These are phyloP conservation scores for Gossypium armourianum DNA, from an alignment of 441 rosid species.

Conservation along the genomic window DNA sequence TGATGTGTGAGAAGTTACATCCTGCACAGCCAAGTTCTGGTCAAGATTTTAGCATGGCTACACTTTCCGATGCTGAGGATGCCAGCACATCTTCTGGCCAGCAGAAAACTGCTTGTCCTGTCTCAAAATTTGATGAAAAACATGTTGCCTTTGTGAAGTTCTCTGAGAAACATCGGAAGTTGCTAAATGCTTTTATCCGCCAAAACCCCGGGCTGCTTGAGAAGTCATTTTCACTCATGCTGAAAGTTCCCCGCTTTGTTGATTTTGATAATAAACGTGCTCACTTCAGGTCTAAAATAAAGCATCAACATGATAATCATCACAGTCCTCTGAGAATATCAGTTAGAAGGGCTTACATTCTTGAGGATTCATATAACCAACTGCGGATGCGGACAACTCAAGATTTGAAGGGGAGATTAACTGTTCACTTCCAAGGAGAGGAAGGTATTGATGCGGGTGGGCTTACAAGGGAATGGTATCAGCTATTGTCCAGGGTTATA, in stretches of 20 bases:
- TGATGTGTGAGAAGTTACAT: slow-evolving; percentile 72
- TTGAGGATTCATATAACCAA: slow-evolving; percentile 93
- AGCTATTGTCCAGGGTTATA: slow-evolving; percentile 79
- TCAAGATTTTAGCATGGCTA: slow-evolving; percentile 40
- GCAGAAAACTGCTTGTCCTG: slow-evolving; percentile 41
- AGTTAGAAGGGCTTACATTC: slow-evolving; percentile 86
- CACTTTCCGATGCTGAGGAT: slow-evolving; percentile 58
- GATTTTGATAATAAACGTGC: slow-evolving; percentile 89
- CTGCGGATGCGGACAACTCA: slow-evolving; percentile 67
- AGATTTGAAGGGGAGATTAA: slow-evolving; percentile 83
- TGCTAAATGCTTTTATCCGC: slow-evolving; percentile 80
- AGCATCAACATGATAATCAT: slow-evolving; percentile 84
- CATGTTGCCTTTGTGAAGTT: slow-evolving; percentile 67
- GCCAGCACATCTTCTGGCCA: slow-evolving; percentile 36
- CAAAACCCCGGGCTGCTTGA: slow-evolving; percentile 86
- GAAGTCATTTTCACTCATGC: slow-evolving; percentile 86
- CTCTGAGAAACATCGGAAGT: slow-evolving; percentile 80
- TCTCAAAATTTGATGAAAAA: slow-evolving; percentile 63
- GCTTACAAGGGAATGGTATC: slow-evolving; percentile 97
- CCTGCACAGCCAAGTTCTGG: slow-evolving; percentile 58
- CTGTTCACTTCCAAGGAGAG: slow-evolving; percentile 89
- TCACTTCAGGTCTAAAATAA: slow-evolving; percentile 83
- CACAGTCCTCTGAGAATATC: slow-evolving; percentile 82
- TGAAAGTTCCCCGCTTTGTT: slow-evolving; percentile 85
- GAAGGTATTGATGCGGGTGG: slow-evolving; percentile 98